Evolutionary conservation across 2,329 filamentous ascomycete species (phyloP).

Genomic region (Colletotrichum sp.): DNA sequence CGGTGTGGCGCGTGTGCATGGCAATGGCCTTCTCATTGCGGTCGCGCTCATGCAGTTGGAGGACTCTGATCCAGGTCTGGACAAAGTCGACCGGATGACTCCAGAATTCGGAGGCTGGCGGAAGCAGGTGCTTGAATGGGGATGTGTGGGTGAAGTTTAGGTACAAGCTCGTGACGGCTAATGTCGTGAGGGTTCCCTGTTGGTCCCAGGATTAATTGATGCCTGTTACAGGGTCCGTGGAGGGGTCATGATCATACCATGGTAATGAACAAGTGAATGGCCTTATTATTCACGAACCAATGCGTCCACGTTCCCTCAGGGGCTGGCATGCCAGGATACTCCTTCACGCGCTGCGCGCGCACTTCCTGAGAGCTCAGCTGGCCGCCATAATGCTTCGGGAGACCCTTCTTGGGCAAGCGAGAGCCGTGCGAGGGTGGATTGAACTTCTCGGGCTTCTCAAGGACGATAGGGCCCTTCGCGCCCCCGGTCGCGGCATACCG

Average conservation of each 20-base stretch:
- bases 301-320: slow-evolving; percentile 81
- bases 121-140: slow-evolving; percentile 80
- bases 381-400: slow-evolving; percentile 77
- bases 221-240: neutral
- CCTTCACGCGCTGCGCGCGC: slow-evolving; percentile 67
- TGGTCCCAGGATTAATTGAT: neutral
- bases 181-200: slow-evolving; percentile 69
- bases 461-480: slow-evolving; percentile 66
- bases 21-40: slow-evolving; percentile 72
- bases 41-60: slow-evolving; percentile 78
- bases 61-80: slow-evolving; percentile 71
- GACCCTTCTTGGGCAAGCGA: slow-evolving; percentile 62
- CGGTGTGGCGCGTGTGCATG: slow-evolving; percentile 73
- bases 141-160: slow-evolving; percentile 81
- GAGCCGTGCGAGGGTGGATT: slow-evolving; percentile 89
- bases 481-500: slow-evolving; percentile 33
- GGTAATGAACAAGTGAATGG: slow-evolving; percentile 82
- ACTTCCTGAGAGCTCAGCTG: slow-evolving; percentile 69
- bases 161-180: slow-evolving; percentile 76
- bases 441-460: slow-evolving; percentile 89
- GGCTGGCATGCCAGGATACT: slow-evolving; percentile 91
- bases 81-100: slow-evolving; percentile 73
- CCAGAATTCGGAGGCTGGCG: slow-evolving; percentile 71
- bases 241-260: slow-evolving; percentile 62
- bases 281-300: slow-evolving; percentile 81